A percentile compares a stretch with the other conserved stretches of the same genome.
These are phyloP conservation scores for Nitzschia putrida DNA, from an alignment of 108 stramenopile species.

Conservation along the genomic window DNA sequence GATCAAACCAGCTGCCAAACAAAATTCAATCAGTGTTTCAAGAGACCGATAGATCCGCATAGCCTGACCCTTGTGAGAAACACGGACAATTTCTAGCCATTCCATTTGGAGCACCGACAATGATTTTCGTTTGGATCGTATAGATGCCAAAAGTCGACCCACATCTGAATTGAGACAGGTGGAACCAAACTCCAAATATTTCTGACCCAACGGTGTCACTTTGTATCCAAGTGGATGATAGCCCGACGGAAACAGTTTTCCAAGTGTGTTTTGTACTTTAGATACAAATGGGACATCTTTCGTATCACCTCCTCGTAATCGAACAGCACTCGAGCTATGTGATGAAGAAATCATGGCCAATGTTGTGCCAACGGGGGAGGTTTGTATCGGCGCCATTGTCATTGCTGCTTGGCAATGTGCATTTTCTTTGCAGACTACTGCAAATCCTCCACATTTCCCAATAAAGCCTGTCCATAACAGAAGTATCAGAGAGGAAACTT, in stretches of 20 bases:
- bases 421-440: no score
- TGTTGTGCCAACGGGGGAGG: no score
- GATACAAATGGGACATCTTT: no score
- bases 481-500: no score
- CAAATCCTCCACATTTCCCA: no score
- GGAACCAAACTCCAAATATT: slow-evolving; percentile 63
- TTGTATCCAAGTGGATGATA: slow-evolving; percentile 77
- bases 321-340: no score
- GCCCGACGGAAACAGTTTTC: slow-evolving; percentile 52
- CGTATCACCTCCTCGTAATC: no score
- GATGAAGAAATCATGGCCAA: no score
- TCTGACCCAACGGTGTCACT: slow-evolving; percentile 64
- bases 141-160: slow-evolving; percentile 66
- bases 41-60: slow-evolving; percentile 75
- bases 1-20: slow-evolving; percentile 66
- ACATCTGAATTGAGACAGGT: slow-evolving; percentile 69
- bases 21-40: slow-evolving; percentile 69
- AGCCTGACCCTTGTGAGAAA: slow-evolving; percentile 68
- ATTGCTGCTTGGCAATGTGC: no score
- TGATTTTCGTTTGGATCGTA: slow-evolving; percentile 57
- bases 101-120: slow-evolving; percentile 50
- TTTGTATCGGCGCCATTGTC: no score
- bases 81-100: slow-evolving; percentile 77
- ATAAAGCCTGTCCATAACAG: no score
- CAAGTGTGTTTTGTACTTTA: no score